These are phyloP conservation scores for Phialophora verrucosa DNA, from an alignment of 2,329 filamentous ascomycete species.

Conservation along the genomic window DNA sequence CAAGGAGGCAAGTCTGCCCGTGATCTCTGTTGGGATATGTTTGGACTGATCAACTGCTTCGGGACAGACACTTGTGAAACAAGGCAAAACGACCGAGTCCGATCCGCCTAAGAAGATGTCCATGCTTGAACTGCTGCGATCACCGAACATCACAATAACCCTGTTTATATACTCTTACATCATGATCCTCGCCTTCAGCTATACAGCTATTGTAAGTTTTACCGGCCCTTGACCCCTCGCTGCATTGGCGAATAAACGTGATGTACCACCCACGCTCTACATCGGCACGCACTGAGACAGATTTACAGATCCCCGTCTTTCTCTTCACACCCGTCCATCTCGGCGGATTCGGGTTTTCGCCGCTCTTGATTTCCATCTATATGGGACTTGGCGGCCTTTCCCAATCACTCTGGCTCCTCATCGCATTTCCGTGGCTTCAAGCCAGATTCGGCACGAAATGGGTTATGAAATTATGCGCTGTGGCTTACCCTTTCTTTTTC, in stretches of 20 bases:
- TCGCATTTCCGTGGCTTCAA: slow-evolving; percentile 73
- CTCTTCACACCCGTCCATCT: slow-evolving; percentile 67
- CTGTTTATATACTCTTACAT: slow-evolving; percentile 70
- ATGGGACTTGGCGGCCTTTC: slow-evolving; percentile 68
- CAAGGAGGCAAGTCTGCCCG: slow-evolving; percentile 56
- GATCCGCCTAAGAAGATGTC: slow-evolving; percentile 46
- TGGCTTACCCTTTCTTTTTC: slow-evolving; percentile 70
- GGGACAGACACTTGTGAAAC: slow-evolving; percentile 24
- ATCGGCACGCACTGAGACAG: not conserved
- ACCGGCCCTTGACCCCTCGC: not conserved
- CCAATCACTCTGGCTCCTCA: slow-evolving; percentile 73
- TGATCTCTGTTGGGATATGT: not conserved
- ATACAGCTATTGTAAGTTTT: slow-evolving; percentile 64
- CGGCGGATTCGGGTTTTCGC: slow-evolving; percentile 69
- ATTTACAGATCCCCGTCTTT: slow-evolving; percentile 61
- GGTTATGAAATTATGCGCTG: slow-evolving; percentile 64
- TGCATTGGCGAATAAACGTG: not conserved
- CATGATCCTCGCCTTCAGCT: slow-evolving; percentile 72
- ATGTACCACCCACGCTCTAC: not conserved
- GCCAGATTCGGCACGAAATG: slow-evolving; percentile 68
- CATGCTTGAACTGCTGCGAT: slow-evolving; percentile 62
- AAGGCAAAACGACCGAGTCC: slow-evolving; percentile 14
- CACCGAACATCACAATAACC: slow-evolving; percentile 69
- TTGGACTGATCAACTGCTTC: not conserved
- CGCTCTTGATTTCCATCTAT: slow-evolving; percentile 68